Evolutionary conservation across 225 moss, liverwort and hornwort species (phyloP).

Genomic region (Anthoceros angustus): DNA sequence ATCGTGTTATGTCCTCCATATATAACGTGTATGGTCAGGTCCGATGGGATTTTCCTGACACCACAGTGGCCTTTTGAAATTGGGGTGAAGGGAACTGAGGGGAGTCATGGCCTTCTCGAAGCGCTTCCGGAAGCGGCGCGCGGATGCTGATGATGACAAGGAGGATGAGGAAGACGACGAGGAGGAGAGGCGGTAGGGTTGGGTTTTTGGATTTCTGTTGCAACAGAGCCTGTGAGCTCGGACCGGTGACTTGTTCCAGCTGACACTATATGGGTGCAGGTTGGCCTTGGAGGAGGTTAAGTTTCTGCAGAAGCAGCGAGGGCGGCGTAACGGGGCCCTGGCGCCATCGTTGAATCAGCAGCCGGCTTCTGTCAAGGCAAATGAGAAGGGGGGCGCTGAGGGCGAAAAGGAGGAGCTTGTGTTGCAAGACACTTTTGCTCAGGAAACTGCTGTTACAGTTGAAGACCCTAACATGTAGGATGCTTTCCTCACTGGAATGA

Average conservation of each 20-base stretch:
- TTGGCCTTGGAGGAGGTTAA: slow-evolving; percentile 70
- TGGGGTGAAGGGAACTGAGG: too few relatives aligned
- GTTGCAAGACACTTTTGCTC: slow-evolving; percentile 81
- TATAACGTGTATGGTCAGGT: too few relatives aligned
- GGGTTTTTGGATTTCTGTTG: neutral
- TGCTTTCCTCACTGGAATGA: slow-evolving; percentile 2
- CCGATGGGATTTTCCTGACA: too few relatives aligned
- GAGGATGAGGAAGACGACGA: neutral
- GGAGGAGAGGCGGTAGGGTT: slow-evolving; percentile 2
- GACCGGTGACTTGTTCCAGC: neutral
- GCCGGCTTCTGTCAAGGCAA: slow-evolving; percentile 24
- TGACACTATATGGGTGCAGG: slow-evolving; percentile 18
- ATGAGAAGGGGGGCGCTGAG: slow-evolving; percentile 64
- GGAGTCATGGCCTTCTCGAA: too few relatives aligned
- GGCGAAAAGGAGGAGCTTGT: slow-evolving; percentile 96
- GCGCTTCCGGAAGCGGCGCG: too few relatives aligned
- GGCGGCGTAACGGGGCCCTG: slow-evolving; percentile 33
- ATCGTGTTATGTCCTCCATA: too few relatives aligned
- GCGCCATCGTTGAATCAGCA: slow-evolving; percentile 24
- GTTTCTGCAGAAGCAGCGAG: slow-evolving; percentile 71
- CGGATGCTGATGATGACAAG: too few relatives aligned
- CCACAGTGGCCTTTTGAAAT: too few relatives aligned
- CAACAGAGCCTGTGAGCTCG: neutral
- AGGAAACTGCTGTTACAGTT: slow-evolving; percentile 72
- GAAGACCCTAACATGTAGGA: slow-evolving; percentile 92